Evolutionary conservation across 164 flowering plant species (phyloP), one percentile per base, ranked within the genome.

Genomic region (Santalum album): DNA sequence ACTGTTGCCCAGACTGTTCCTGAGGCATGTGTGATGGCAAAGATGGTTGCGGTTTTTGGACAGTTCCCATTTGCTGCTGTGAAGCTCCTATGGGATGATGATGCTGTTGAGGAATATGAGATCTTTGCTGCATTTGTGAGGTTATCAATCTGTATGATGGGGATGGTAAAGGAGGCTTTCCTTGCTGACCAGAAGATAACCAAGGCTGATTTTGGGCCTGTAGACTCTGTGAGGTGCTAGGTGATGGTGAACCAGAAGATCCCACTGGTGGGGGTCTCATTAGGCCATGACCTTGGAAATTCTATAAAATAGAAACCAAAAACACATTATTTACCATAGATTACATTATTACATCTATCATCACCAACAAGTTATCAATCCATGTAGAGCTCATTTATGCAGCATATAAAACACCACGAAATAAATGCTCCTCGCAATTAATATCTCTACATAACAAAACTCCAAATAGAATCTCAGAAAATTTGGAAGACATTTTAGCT

Each of bases 161-260:
- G 45, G 83, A 59, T 57, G 96, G 73, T 58, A 90, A 50, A 53
- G 95, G 77, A 21, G 89, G 78, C 63, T 74, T 83, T 57, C 83
- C 94, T 68, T 79, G 95, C 23, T 72, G 12, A 36, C 66, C 72
- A 58, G 86, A 53, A 45, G 88, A 60, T 62, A 87, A 61, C 97
- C 96, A 87, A 32, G 95, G 84, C 63, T 87, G 98, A 25, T 68
- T 72, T 58, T 64, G 70, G 20, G 85, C 20, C 61, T 73, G 89
- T 57, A 61, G 46, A 60, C 66, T 64, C 63, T 79, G 87, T 48
- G 90, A 64, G 21, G 77, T 57, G 63, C 57, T 65, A 20, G 76
- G 76, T 51, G 82, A 65, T 56, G 78, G 62, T 49, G 83, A 52
- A 59, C 65, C 57, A 22, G 84, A 49, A 48, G 94, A 49, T 53